Evolutionary conservation across 805 yeast genomes (phyloP), one percentile per base, ranked within the genome.

Genomic region (Saturnispora saitoi): DNA sequence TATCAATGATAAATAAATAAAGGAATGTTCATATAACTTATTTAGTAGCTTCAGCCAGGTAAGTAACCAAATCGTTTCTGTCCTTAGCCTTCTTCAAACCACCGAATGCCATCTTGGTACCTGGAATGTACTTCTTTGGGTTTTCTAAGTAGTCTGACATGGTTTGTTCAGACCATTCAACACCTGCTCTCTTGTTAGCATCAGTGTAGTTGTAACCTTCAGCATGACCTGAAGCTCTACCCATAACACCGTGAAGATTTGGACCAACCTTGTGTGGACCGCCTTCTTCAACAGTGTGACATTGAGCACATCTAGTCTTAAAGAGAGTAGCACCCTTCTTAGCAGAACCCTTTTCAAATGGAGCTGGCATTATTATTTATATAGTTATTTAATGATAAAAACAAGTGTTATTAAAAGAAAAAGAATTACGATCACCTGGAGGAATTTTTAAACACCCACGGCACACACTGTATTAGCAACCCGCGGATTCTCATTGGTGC

Each of bases 91-190:
- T 93, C 90, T 93, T 93, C 74, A 93, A 81, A 77, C 99, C 99
- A 76, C 96, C 99, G 65, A 91, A 93, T 58, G 99, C 98, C 99
- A 93, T 93, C 86, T 93, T 93, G 78, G 98, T 93, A 73, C 99
- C 99, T 70, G 99, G 99, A 62, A 93, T 89, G 80, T 89, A 93
- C 78, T 93, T 93, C 95, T 93, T 93, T 77, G 99, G 99, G 86
- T 93, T 93, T 75, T 86, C 95, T 73, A 93, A 81, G 84, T 93
- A 93, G 71, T 86, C 95, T 62, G 84, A 78, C 85, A 93, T 80
- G 70, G 88, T 79, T 69, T 89, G 89, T 66, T 81, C 89, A 58
- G 66, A 61, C 99, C 99, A 93, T 52, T 62, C 61, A 55, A 93
- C 95, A 67, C 89, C 95, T 76, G 89, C 89, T 77, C 83, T 84